These are phyloP conservation scores for Rhinocladiella similis DNA, from an alignment of 2,329 filamentous ascomycete genomes.

Conservation along the genomic window DNA sequence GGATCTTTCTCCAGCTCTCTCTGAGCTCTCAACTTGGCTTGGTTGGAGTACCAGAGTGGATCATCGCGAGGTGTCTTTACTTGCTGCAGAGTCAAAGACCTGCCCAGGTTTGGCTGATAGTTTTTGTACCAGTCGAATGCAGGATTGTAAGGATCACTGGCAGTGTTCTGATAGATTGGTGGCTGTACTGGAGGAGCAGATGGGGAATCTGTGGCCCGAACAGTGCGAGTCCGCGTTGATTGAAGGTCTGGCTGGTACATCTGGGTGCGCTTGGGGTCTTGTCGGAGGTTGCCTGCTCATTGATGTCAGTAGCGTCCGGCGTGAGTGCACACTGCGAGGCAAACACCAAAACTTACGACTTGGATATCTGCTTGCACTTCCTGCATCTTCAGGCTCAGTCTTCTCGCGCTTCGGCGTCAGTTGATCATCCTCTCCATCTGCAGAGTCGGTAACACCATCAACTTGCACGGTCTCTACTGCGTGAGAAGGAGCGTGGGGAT, in stretches of 20 bases:
- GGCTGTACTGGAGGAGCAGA: conserved; percentile 27
- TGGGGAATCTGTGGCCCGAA: conserved; percentile 51
- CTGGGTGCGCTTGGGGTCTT: conserved; percentile 80
- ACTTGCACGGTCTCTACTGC: conserved; percentile 5
- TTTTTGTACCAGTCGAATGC: conserved; percentile 51
- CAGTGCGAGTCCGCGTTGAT: conserved; percentile 59
- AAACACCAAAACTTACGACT: conserved; percentile 13
- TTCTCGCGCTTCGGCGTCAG: conserved; percentile 54
- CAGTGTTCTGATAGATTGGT: conserved; percentile 41
- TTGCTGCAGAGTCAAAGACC: conserved; percentile 68
- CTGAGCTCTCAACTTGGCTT: conserved; percentile 32
- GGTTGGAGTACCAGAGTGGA: conserved; percentile 63
- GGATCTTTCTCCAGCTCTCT: neutral
- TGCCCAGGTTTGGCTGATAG: conserved; percentile 66
- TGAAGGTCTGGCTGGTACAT: conserved; percentile 81
- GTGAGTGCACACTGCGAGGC: neutral
- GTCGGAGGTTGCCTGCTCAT: conserved; percentile 55
- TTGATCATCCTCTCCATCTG: conserved; percentile 40
- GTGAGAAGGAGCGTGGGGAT: conserved; percentile 50
- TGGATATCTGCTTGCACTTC: conserved; percentile 41
- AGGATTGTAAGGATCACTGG: conserved; percentile 49
- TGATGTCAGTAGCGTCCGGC: conserved; percentile 4
- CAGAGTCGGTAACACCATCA: conserved; percentile 38
- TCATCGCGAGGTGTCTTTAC: conserved; percentile 75
- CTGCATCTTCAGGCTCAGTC: conserved; percentile 50